Base-by-base conservation (phyloP, 2,329 filamentous ascomycete genomes). In the Colletotrichum sojae region DNA sequence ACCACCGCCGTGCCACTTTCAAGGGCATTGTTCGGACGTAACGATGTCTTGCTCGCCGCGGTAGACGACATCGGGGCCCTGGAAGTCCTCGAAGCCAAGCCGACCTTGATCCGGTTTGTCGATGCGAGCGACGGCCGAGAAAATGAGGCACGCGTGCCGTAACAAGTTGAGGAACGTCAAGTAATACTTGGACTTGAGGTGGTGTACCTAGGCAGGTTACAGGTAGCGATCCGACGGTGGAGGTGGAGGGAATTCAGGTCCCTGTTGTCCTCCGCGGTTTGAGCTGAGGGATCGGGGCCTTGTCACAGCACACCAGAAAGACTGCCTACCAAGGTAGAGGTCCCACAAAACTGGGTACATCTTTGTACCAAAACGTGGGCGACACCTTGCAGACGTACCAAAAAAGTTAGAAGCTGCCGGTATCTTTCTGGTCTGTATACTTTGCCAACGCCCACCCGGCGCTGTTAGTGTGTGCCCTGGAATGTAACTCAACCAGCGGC, bases 241-340 rank as follows among this genome's bases (percentile, higher is more conserved):
- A 40, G 27, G 56, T 5, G 31, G 56, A 40, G 27, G 56, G 8
- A 49, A 59, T 49, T 49, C 53, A 36, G 31, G 31, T 36, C 31
- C 31, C 31, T 36, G 20, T 10, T 49, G 25, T 36, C 56, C 56
- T 59, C 56, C 45, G 39, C 56, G 49, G 27, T 18, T 59, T 39
- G 58, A 67, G 58, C 64, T 56, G 53, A 68, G 54, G 66, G 62
- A 66, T 66, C 62, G 40, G 63, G 66, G 57, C 62, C 61, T 52
- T 54, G 66, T 68, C 65, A 58, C 61, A 54, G 54, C 54, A 65
- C 25, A 15, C 49, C 25, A 25, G n/a, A 36, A 36, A 10, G 31
- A 36, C 31, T 36, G 40, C 22, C 22, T 25, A n/a, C 46, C 63
- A 20, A 15, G 9, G 45, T 20, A 40, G 10, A 52, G 62, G 54